A percentile compares a stretch with the other conserved stretches of the same genome.
Conservation (phyloP, 805 yeast genomes). For the Scheffersomyces amazonensis region DNA sequence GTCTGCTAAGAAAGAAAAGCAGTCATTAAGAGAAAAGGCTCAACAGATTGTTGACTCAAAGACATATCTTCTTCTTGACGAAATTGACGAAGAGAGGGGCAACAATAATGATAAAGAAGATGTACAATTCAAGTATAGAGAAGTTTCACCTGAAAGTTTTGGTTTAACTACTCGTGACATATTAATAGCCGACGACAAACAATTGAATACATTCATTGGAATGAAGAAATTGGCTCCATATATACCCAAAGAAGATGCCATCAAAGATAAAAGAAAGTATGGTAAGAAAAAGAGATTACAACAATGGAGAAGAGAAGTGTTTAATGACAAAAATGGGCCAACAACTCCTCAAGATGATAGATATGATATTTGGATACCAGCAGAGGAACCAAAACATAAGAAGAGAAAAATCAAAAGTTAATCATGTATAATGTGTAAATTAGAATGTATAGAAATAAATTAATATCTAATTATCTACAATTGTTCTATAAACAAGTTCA, state of each 20-base stretch:
- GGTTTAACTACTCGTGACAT: conserved; percentile 87
- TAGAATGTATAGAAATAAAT: neutral
- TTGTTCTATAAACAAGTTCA: conserved; percentile 5
- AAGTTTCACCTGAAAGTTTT: conserved; percentile 91
- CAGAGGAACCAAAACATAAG: conserved; percentile 15
- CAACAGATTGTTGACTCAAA: conserved; percentile 77
- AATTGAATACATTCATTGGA: conserved; percentile 80
- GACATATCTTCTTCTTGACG: conserved; percentile 61
- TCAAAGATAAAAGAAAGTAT: conserved; percentile 79
- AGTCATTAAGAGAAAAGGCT: conserved; percentile 62
- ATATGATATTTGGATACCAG: conserved; percentile 38
- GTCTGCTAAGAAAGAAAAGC: conserved; percentile 59
- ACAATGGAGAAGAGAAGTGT: conserved; percentile 87
- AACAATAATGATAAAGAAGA: conserved; percentile 42
- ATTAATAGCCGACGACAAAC: conserved; percentile 82
- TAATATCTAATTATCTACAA: conserved; percentile 1
- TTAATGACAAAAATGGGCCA: conserved; percentile 58
- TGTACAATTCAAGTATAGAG: conserved; percentile 76
- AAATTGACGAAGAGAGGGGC: conserved; percentile 66
- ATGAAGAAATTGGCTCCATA: conserved; percentile 93
- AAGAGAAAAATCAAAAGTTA: conserved; percentile 2
- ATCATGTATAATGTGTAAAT: neutral
- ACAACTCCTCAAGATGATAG: conserved; percentile 29
- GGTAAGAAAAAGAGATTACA: conserved; percentile 71
- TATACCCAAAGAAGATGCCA: conserved; percentile 66